Evolutionary conservation across 2,329 filamentous ascomycete species (phyloP), one percentile per base, ranked within the genome.

Genomic region (Lachnum nothofagi): DNA sequence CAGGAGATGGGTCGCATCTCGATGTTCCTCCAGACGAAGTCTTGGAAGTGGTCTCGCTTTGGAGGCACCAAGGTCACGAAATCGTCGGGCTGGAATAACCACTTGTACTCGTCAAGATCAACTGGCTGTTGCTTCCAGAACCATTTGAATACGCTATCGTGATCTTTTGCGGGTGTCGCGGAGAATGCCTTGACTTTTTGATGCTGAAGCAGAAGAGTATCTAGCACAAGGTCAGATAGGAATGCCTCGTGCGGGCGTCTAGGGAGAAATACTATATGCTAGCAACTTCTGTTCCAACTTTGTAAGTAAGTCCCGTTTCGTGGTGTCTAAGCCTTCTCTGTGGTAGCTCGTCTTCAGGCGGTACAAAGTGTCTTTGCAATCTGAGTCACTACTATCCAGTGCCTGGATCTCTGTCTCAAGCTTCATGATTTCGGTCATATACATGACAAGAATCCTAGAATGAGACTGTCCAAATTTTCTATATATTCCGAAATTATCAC

Each of bases 81-180:
- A 37, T 54, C 52, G 10, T 48, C 42, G 17, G 42, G 39, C 40
- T 51, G 38, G 22, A 44, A 38, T 25, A 51, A 42, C 33, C 37
- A 53, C 29, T 47, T 31, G 22, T 17, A 42, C 41, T 54, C 44
- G 1, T 29, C 29, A 16, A 12, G 8, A 39, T 49, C 48, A 5
- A 54, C 27, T 24, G 52, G 52, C 14, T 51, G 33, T 3, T 52
- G 35, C 3, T 22, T 4, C 45, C 44, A 51, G 10, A 54, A 25
- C 44, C 44, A 54, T 23, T 46, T 51, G 45, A 51, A 51, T n/a
- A 54, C 35, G 22, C 44, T 51, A 12, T 48, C 23, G 31, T 54
- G 52, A 29, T 54, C 48, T 9, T 39, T 29, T 29, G 10, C 10
- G 19, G 52, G 52, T 8, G 52, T 44, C 8, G 3, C 42, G 20